Base-by-base conservation (phyloP, 108 stramenopile genomes). In the Skeletonema grethae region DNA sequence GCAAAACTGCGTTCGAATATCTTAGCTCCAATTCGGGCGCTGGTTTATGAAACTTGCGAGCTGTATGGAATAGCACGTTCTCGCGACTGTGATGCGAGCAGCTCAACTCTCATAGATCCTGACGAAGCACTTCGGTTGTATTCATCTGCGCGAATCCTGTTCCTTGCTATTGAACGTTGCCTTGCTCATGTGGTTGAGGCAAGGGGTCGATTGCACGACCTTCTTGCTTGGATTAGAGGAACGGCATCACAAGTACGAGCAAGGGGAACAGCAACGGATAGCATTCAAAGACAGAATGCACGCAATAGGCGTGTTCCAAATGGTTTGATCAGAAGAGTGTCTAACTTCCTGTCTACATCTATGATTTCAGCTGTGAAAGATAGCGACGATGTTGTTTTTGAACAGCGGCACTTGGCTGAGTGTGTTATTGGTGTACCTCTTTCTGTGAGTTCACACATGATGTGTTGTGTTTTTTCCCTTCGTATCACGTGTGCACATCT, bases 201-300 rank as follows among this genome's bases (percentile, higher is more conserved):
- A 13, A 81, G 94, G 32, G 79, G 82, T 67, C 82, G 87, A 2
- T 50, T 95, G 5, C 80, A 83, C 25, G 90, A 92, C 57, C 80
- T 89, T 45, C 68, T 87, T 38, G 84, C 80, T 11, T 95, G 91
- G 90, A 68, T 95, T 11, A 63, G 91, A 59, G 76, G 76, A 18
- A 86, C 82, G n/a, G 87, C 88, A 8, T 81, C 91, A 9, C 79
- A 88, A 66, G 84, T 95, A 29, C 87, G 90, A 53, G 90, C 93
- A 10, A 65, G 84, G 46, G 93, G 90, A 9, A 95, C 94, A 0
- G 88, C 91, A 25, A 32, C 77, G 4, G 82, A 91, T 48, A 87
- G 88, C 18, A 87, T 85, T 1, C 85, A 87, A 65, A 74, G 86
- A 12, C 86, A 90, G 61, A 87, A 91, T 82, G 90, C 90, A 58